Base-by-base conservation (phyloP, 257 asterid species). In the Fraxinus cuspidata region DNA sequence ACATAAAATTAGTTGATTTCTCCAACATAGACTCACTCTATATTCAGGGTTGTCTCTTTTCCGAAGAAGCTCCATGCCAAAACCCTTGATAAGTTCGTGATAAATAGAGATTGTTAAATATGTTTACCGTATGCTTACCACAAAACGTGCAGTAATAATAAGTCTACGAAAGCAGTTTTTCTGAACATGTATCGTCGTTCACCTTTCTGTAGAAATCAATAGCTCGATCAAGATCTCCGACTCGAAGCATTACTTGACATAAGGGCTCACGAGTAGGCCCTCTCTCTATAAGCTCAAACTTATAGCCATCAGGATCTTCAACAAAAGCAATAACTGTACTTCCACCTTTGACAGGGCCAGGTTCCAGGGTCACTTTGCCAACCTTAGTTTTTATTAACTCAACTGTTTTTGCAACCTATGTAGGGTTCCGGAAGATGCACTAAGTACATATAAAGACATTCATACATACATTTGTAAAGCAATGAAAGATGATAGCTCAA, bases 181-280 rank as follows among this genome's bases (percentile, higher is more conserved):
- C 27, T 15, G 29, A 42, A 72, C 32, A 18, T 18, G 38, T 47
- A 8, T 29, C 16, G 13, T 7, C 32, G 42, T 47, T 75, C 69
- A 88, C 91, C 88, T 79, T 88, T 74, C 35, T 81, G 60, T 88
- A 82, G 83, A 88, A 88, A 79, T 84, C 78, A 35, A 88, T 75
- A 12, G 91, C 81, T 49, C 87, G 86, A 75, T 86, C 86, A 77
- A 88, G 89, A 79, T 88, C 88, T 53, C 87, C 90, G 19, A 88
- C 92, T 74, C 85, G 85, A 75, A 88, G 90, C 90, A 88, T 88
- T 76, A 88, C 86, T 76, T 86, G 87, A 74, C 77, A 74, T 34
- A 86, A 70, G 47, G 92, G 88, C 40, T 86, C 87, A 35, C 78
- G 37, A 40, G 82, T 79, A 60, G 85, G 86, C n/a, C 47, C 31